Base-by-base conservation (phyloP, 2,329 filamentous ascomycete species). In the Bertia moriformis region DNA sequence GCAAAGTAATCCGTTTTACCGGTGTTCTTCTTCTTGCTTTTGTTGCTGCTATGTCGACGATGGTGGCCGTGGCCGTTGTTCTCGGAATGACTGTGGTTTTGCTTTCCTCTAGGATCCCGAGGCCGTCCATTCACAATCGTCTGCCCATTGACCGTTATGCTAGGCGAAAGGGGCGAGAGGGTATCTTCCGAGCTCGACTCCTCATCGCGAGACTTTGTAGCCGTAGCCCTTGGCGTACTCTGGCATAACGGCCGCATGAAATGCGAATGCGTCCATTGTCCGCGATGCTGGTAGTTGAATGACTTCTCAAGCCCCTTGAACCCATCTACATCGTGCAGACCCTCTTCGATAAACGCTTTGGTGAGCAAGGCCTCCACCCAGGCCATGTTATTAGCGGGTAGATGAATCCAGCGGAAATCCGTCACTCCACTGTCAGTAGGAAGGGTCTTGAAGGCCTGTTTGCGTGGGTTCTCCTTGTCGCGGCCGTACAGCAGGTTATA, bases 331-430 rank as follows among this genome's bases (percentile, higher is more conserved):
- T 79, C 74, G n/a, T 65, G 63, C 14, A 68, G 66, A 0, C 72
- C 72, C 27, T 72, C 69, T 50, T 80, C 75, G 22, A 79, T 70
- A 45, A 79, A 79, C 4, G 65, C 66, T 45, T 79, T 79, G 1
- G 73, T 71, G n/a, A 79, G 55, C 2, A 80, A 56, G 0, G 72
- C 66, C 52, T 79, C 73, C 3, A 73, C 67, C 75, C 75, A 80
- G 1, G 68, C 66, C 48, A 59, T 56, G 49, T 70, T 69, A 44
- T 70, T 70, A 3, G 66, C 66, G 4, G 66, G 66, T 4, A 70
- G 52, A 52, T 70, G 66, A 38, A 70, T 68, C 66, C 66, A 70
- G 15, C 66, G 56, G 39, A 69, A 69, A 32, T 64, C 57, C 3
- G 63, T 63, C 30, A 58, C 57, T 44, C 65, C 63, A 41, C 62